Evolutionary conservation across 192 early-diverging fungal species (phyloP), one percentile per base, ranked within the genome.

Genomic region (Backusella mclennaniae): DNA sequence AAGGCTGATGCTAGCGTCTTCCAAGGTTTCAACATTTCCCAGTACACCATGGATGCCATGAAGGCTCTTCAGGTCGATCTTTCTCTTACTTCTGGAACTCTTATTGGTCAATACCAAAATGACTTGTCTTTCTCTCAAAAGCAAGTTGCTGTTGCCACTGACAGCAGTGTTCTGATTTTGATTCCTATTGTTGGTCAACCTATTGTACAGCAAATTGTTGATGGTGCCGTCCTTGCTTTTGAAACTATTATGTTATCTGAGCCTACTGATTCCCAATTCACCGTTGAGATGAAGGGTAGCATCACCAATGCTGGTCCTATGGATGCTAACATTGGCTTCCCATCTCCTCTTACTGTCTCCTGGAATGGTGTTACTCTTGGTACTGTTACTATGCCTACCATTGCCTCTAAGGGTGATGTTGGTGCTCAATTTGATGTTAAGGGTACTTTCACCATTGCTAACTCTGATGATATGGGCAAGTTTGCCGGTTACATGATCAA

Each of bases 171-270:
- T 77, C 68, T 80, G 56, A 81, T 81, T 52, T 74, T 90, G 8
- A 83, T 88, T 35, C 85, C 87, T 39, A 78, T 87, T 53, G 83
- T 90, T 53, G 87, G 85, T 71, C 84, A 82, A 56, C 89, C 89
- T 31, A 86, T 90, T 78, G 89, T 87, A 15, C 85, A 86, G 75
- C 72, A 78, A 9, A 85, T 90, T 75, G 85, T 90, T 39, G 76
- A 70, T 67, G 77, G 33, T 56, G 80, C 85, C 3, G 36, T 38
- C 15, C 77, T 88, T 66, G 73, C 74, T 35, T 85, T 87, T 69
- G 71, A 84, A 12, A 74, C 78, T 6, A 66, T 87, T 33, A 69
- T 73, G 2, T 73, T 88, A 33, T 77, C 77, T 35, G 52, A 73
- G 5, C 83, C 85, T 11, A 84, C 88, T 17, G 80, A 87, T 33